These are phyloP conservation scores for Neurospora pannonica DNA, from an alignment of 495 filamentous ascomycete species.

Conservation along the genomic window DNA sequence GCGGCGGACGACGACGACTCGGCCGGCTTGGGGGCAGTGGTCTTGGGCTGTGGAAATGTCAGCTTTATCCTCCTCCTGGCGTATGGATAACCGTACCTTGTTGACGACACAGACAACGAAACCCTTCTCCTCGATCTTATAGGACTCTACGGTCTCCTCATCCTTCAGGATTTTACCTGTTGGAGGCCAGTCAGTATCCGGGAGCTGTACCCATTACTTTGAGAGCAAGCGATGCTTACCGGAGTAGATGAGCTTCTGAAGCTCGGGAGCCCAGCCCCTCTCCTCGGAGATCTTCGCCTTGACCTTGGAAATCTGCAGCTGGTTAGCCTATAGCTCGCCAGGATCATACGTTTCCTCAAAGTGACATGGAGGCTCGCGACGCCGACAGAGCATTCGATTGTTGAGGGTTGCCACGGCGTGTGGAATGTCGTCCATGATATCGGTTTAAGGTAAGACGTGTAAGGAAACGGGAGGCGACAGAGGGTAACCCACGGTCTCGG, in stretches of 20 bases:
- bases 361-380: background rate
- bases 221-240: slow-evolving; percentile 44
- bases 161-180: slow-evolving; percentile 95
- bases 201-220: background rate
- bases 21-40: slow-evolving; percentile 54
- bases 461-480: slow-evolving; percentile 12
- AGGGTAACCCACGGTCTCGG: slow-evolving; percentile 67
- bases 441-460: background rate
- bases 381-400: background rate
- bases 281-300: slow-evolving; percentile 83
- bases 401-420: background rate
- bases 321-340: slow-evolving; percentile 8
- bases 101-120: slow-evolving; percentile 96
- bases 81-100: slow-evolving; percentile 52
- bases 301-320: slow-evolving; percentile 64
- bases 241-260: slow-evolving; percentile 94
- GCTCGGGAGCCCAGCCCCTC: slow-evolving; percentile 82
- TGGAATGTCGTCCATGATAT: background rate
- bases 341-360: background rate
- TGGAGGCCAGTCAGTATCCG: slow-evolving; percentile 1
- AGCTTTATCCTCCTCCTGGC: background rate
- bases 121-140: slow-evolving; percentile 98
- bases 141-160: slow-evolving; percentile 87
- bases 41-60: slow-evolving; percentile 20
- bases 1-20: slow-evolving; percentile 41